Evolutionary conservation across 805 yeast species (phyloP).

Genomic region (Saccharomycopsis synnaedendra): DNA sequence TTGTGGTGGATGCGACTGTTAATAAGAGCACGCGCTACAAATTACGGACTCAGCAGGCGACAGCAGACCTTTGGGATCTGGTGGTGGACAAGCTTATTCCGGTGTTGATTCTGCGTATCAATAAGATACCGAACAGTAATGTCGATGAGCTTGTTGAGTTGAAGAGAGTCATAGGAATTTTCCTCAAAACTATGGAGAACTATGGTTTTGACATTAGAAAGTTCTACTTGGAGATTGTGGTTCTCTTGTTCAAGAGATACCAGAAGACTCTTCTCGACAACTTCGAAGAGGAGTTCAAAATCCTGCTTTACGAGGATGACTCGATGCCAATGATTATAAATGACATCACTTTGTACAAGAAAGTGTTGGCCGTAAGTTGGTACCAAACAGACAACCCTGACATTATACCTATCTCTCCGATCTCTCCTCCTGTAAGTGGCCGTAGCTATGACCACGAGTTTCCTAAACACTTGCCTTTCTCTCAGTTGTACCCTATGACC

Average conservation of each 20-base stretch:
- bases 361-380: slow-evolving; percentile 60
- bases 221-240: slow-evolving; percentile 45
- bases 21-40: slow-evolving; percentile 52
- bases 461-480: slow-evolving; percentile 71
- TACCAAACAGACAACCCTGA: slow-evolving; percentile 36
- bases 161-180: slow-evolving; percentile 56
- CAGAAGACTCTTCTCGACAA: slow-evolving; percentile 42
- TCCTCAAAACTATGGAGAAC: slow-evolving; percentile 67
- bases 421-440: slow-evolving; percentile 5
- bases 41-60: slow-evolving; percentile 40
- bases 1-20: slow-evolving; percentile 62
- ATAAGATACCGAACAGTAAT: slow-evolving; percentile 27
- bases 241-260: slow-evolving; percentile 46
- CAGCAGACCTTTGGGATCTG: slow-evolving; percentile 69
- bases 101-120: slow-evolving; percentile 25
- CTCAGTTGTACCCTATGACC: slow-evolving; percentile 77
- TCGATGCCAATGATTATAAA: slow-evolving; percentile 77
- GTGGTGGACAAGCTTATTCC: slow-evolving; percentile 49
- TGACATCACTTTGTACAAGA: slow-evolving; percentile 45
- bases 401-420: slow-evolving; percentile 13
- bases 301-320: slow-evolving; percentile 64
- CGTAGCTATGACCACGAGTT: slow-evolving; percentile 22
- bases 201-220: slow-evolving; percentile 48
- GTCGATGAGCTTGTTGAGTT: slow-evolving; percentile 38
- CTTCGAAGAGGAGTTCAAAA: slow-evolving; percentile 51